phyloP scores from a whole-genome alignment of 495 filamentous ascomycete genomes.

The Trypethelium eluteriae region DNA sequence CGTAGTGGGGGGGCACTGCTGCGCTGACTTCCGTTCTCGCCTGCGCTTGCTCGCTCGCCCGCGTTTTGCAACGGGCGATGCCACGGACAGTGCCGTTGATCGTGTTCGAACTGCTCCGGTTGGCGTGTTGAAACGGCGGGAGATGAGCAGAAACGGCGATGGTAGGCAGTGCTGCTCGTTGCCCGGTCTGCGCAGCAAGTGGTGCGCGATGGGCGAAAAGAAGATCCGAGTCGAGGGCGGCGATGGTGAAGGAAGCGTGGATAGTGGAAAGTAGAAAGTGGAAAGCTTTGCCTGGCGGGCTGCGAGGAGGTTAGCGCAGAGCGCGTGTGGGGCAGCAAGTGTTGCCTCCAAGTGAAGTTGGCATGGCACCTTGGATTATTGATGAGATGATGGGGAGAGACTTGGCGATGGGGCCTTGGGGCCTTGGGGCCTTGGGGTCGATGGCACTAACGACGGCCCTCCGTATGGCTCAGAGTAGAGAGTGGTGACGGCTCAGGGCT shows the following conservation, averaged over 20 bases:
- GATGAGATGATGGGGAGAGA: too few species aligned
- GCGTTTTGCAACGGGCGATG: not conserved
- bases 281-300: not conserved
- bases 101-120: not conserved
- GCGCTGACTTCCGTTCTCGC: constrained; percentile 11
- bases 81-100: not conserved
- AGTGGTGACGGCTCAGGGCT: not conserved
- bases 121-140: not conserved
- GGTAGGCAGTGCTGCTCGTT: not conserved
- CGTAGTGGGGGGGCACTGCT: constrained; percentile 5
- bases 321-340: constrained; percentile 9
- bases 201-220: not conserved
- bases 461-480: too few species aligned
- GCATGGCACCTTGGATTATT: not conserved
- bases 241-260: not conserved
- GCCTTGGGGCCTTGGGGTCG: too few species aligned
- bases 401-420: too few species aligned
- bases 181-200: not conserved
- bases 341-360: constrained; percentile 5
- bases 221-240: not conserved
- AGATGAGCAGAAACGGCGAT: too few species aligned
- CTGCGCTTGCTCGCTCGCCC: constrained; percentile 9
- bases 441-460: too few species aligned
- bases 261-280: not conserved
- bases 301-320: not conserved